A percentile compares a stretch with the other conserved stretches of the same genome.
Conservation (phyloP, 2,329 filamentous ascomycete genomes). For the Paraphaeosphaeria sporulosa region DNA sequence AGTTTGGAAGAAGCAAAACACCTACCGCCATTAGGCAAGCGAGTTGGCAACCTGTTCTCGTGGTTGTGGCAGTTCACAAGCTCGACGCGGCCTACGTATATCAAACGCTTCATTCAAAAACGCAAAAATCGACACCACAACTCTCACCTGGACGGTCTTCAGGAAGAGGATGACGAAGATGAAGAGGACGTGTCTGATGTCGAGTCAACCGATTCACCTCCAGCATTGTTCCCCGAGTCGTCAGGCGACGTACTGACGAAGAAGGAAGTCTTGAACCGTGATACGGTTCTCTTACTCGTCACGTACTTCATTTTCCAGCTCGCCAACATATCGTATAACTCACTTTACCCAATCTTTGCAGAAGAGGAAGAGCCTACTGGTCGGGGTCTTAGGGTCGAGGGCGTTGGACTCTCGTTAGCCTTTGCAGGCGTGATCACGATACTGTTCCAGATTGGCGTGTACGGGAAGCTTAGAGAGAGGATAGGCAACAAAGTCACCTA, state of each 20-base stretch:
- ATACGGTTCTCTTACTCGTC: slow-evolving; percentile 79
- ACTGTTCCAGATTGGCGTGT: slow-evolving; percentile 85
- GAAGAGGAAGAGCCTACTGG: slow-evolving; percentile 78
- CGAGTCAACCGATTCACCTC: slow-evolving; percentile 47
- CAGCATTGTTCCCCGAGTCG: slow-evolving; percentile 53
- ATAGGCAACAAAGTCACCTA: slow-evolving; percentile 90
- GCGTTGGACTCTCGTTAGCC: slow-evolving; percentile 85
- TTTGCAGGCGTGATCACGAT: slow-evolving; percentile 88
- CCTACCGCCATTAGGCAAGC: slow-evolving; percentile 66
- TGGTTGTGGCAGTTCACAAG: slow-evolving; percentile 76
- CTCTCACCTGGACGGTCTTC: slow-evolving; percentile 47
- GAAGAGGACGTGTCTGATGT: slow-evolving; percentile 50
- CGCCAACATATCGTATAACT: slow-evolving; percentile 94
- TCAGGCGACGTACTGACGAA: slow-evolving; percentile 54
- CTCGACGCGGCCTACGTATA: slow-evolving; percentile 65
- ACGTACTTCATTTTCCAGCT: slow-evolving; percentile 95
- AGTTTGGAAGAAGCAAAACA: slow-evolving; percentile 74
- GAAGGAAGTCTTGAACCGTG: slow-evolving; percentile 74
- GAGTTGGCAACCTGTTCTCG: slow-evolving; percentile 67
- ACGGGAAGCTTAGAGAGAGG: slow-evolving; percentile 77
- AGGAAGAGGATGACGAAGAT: slow-evolving; percentile 52
- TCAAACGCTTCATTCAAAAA: slow-evolving; percentile 51
- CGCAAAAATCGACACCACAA: slow-evolving; percentile 31
- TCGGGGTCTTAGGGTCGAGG: slow-evolving; percentile 75
- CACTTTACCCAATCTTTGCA: slow-evolving; percentile 91